These are phyloP conservation scores for Lichtheimia corymbifera DNA, from an alignment of 371 early-diverging fungal species.

Conservation along the genomic window DNA sequence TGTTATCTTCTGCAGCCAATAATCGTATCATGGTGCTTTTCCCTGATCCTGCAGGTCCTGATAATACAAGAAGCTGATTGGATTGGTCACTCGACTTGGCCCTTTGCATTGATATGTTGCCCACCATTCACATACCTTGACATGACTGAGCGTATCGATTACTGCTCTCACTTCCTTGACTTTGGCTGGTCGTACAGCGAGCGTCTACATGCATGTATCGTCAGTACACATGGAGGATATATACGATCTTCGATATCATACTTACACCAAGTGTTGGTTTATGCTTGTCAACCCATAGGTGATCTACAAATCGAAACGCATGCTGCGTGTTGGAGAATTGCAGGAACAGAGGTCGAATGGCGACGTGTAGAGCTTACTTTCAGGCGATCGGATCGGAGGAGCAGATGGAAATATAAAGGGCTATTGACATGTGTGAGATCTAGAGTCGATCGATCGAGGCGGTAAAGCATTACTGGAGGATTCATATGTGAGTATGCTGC, in stretches of 20 bases:
- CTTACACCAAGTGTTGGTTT: constrained; percentile 26
- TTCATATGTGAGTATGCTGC: no score
- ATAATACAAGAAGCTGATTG: constrained; percentile 26
- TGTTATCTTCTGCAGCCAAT: constrained; percentile 17
- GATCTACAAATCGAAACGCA: constrained; percentile 1
- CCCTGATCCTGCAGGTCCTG: constrained; percentile 40
- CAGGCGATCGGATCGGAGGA: no score
- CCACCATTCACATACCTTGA: neutral
- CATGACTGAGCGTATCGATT: neutral
- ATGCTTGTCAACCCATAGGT: constrained; percentile 36
- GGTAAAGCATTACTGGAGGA: no score
- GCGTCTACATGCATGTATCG: neutral
- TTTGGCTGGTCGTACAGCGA: constrained; percentile 23
- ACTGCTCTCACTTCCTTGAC: constrained; percentile 16
- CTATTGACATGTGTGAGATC: no score
- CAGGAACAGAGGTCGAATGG: no score
- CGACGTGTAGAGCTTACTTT: no score
- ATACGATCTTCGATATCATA: no score
- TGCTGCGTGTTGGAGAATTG: no score
- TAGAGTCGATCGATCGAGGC: no score
- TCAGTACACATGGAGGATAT: no score
- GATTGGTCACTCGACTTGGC: neutral
- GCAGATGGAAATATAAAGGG: no score
- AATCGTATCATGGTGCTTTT: constrained; percentile 41
- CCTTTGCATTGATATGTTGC: neutral